phyloP scores from a whole-genome alignment of 805 yeast species.

The Metschnikowia hibisci region DNA sequence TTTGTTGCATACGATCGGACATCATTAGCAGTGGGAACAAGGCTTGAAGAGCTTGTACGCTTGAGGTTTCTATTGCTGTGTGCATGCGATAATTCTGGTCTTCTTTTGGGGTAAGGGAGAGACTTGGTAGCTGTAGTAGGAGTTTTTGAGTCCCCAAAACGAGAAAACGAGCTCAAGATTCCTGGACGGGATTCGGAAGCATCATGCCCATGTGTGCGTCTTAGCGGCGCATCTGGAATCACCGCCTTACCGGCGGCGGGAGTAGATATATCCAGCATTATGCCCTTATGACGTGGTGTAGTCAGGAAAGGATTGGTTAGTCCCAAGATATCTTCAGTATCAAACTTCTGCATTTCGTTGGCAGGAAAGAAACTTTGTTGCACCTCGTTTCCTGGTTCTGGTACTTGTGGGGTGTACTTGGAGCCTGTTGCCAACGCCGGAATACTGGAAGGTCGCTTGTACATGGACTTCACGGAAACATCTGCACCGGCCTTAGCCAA shows the following conservation, averaged over 20 bases:
- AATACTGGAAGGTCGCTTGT: conserved; percentile 24
- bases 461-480: conserved; percentile 56
- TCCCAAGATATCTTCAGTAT: conserved; percentile 5
- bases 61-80: conserved; percentile 14
- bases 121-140: conserved; percentile 13
- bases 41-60: conserved; percentile 13
- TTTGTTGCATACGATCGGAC: conserved; percentile 5
- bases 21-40: conserved; percentile 2
- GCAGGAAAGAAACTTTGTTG: conserved; percentile 5
- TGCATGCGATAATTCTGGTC: conserved; percentile 10
- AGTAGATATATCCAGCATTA: conserved; percentile 14
- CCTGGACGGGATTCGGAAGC: conserved; percentile 7
- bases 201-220: conserved; percentile 19
- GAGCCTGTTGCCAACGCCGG: neutral
- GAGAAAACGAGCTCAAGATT: conserved; percentile 8
- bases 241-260: conserved; percentile 20
- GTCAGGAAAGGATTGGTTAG: conserved; percentile 26
- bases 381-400: conserved; percentile 1
- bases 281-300: conserved; percentile 24
- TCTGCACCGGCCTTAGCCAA: conserved; percentile 69
- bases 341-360: conserved; percentile 4
- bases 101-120: conserved; percentile 11
- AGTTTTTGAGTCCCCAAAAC: conserved; percentile 12
- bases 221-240: conserved; percentile 37
- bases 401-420: neutral